Evolutionary conservation across 2,329 filamentous ascomycete genomes (phyloP), one percentile per base, ranked within the genome.

Genomic region (Beauveria sp.): DNA sequence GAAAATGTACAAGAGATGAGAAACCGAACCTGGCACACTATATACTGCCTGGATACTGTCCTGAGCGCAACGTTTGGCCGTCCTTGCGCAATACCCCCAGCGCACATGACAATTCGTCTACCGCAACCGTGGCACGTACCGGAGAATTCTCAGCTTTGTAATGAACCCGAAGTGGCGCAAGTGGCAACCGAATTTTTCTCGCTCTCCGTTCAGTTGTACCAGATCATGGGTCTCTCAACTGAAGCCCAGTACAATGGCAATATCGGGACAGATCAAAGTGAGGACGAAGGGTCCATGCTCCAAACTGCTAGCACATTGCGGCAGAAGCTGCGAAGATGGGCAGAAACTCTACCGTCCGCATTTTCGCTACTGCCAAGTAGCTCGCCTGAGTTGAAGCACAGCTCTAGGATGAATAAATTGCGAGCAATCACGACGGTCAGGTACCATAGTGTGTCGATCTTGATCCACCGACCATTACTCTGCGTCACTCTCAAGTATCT

Each of bases 1-100:
- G 70, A 74, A 0, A 55, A 80, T 0, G 76, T 82, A 46, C 70
- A 72, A 3, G 81, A 83, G 65, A 76, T 77, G 2, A 70, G 80
- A 9, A 78, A 76, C 50, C 70, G 80, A 0, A 77, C 75, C 0
- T 84, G 80, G 81, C 66, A 63, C 40, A 62, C 63, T 3, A 65
- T 59, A 4, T 55, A 58, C n/a, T 61, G 45, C 4, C 52, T 78
- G 74, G 62, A 76, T 75, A 8, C 63, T 9, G 62, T 65, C 9
- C 65, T 81, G 51, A 80, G 79, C 64, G 81, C 82, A 75, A 81
- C 79, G 0, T 79, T 81, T 63, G 80, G 79, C 2, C 71, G 80
- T 0, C 80, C 80, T 0, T 69, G 73, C 1, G 69, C 74, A 0
- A 81, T 82, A 20, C 76, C 77, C 1, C 73, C 79, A 3, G 71